Evolutionary conservation across 352 stramenopile genomes (phyloP).

Genomic region (Elongisporangium anandrum): DNA sequence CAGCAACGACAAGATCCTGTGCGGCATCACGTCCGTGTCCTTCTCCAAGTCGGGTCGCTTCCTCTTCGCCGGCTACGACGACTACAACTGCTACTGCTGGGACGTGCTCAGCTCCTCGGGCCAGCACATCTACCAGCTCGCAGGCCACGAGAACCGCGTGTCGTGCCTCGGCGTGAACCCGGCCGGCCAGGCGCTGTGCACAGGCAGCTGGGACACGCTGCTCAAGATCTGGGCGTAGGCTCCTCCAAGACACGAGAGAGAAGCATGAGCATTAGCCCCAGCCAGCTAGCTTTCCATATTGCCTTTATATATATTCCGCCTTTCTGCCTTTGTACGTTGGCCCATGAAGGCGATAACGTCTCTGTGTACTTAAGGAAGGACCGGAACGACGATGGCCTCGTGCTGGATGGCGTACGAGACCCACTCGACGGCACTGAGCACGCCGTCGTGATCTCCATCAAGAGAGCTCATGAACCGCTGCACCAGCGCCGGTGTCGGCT

Average conservation of each 20-base stretch:
- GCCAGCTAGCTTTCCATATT: slow-evolving; percentile 1
- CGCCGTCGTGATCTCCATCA: slow-evolving; percentile 40
- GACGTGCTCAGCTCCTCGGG: slow-evolving; percentile 91
- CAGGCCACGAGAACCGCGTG: slow-evolving; percentile 95
- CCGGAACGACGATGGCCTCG: slow-evolving; percentile 29
- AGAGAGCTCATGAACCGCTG: slow-evolving; percentile 60
- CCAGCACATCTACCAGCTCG: slow-evolving; percentile 90
- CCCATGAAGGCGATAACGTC: slow-evolving; percentile 32
- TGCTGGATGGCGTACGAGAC: slow-evolving; percentile 58
- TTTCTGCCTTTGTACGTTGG: neutral
- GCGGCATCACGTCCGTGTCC: slow-evolving; percentile 95
- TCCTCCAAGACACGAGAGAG: slow-evolving; percentile 6
- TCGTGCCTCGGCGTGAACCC: slow-evolving; percentile 96
- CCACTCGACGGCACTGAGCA: slow-evolving; percentile 59
- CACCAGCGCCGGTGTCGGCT: slow-evolving; percentile 32
- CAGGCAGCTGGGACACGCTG: slow-evolving; percentile 98
- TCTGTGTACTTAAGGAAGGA: slow-evolving; percentile 39
- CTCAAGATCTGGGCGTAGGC: slow-evolving; percentile 97
- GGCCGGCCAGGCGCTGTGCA: slow-evolving; percentile 94
- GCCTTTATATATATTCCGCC: slow-evolving; percentile 1
- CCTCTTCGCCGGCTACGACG: slow-evolving; percentile 97
- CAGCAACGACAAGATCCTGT: slow-evolving; percentile 95
- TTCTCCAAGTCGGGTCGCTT: slow-evolving; percentile 95
- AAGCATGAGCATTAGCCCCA: slow-evolving; percentile 12
- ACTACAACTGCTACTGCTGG: slow-evolving; percentile 98